Evolutionary conservation across 176 grass and related monocot species (phyloP).

Genomic region (Secale cereale): DNA sequence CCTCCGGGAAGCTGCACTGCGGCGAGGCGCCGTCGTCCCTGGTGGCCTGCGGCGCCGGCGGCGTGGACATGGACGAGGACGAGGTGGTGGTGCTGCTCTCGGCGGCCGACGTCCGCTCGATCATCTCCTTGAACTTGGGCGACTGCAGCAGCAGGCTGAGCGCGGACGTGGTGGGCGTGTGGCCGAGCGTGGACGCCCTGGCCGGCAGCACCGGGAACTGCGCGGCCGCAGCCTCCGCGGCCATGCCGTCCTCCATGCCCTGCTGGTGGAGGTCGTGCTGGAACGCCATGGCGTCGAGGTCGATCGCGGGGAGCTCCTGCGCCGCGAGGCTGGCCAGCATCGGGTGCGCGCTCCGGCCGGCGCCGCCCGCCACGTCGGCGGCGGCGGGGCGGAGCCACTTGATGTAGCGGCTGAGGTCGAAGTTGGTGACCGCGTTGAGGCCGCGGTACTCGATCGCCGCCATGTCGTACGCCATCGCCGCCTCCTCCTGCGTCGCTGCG

Average conservation of each 20-base stretch:
- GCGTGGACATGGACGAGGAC: conserved; percentile 23
- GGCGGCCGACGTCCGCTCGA: conserved; percentile 46
- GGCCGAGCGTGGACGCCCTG: not conserved
- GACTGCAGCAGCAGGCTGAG: conserved; percentile 55
- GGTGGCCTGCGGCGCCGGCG: not conserved
- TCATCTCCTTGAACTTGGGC: conserved; percentile 76
- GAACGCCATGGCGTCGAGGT: conserved; percentile 27
- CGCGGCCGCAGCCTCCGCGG: not conserved
- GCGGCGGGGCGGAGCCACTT: conserved; percentile 62
- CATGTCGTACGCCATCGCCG: conserved; percentile 89
- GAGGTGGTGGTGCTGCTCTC: conserved; percentile 36
- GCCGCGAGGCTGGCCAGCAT: conserved; percentile 20
- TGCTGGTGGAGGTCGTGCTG: conserved; percentile 29
- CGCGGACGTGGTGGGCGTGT: conserved; percentile 35
- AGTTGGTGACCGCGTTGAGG: conserved; percentile 90
- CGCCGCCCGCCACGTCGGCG: not conserved
- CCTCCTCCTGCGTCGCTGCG: conserved; percentile 90
- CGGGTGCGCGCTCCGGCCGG: conserved; percentile 28
- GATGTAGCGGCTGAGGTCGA: conserved; percentile 85
- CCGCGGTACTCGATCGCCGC: conserved; percentile 94
- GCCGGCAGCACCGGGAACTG: conserved; percentile 20
- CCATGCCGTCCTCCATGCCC: not conserved
- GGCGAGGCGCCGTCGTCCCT: conserved; percentile 27
- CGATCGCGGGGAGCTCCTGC: conserved; percentile 21
- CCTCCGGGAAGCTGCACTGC: conserved; percentile 75